Evolutionary conservation across 495 filamentous ascomycete species (phyloP), one percentile per base, ranked within the genome.

Genomic region (Daldinia childiae): DNA sequence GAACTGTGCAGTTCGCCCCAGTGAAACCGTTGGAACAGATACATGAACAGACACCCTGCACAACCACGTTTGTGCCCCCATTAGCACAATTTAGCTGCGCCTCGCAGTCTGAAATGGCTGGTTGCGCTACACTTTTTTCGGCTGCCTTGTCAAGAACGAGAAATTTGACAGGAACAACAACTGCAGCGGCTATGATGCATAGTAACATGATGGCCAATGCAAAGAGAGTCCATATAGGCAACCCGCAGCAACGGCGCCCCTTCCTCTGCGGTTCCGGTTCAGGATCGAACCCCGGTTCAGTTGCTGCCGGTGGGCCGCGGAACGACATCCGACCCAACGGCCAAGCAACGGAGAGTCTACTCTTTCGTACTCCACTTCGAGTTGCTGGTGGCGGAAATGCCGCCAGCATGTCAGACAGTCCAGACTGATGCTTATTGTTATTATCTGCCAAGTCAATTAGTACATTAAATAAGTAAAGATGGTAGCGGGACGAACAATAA

Each of bases 1-100:
- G 61, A 32, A 79, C 79, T 9, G 84, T 90, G 82, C 95, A 99
- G 29, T 86, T 85, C 4, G 82, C 80, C n/a, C 95, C 95, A 0
- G 90, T 93, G 76, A 92, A 98, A 0, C 94, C 93, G 70, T 93
- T 92, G 6, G 88, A 85, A 74, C 95, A 99, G 29, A 97, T 85
- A 76, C 95, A 99, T 9, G 90, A 89, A 80, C 95, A 98, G 38
- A 86, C 77, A 7, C 86, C 84, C 36, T 86, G 82, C 30, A 86
- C 85, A 17, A 91, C 78, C 21, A 95, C 84, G 41, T 87, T 93
- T 8, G 90, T 88, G 17, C 95, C 95, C 29, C 93, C 92, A 74
- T 98, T 97, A 55, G 87, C 80, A 78, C 95, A 98, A 1, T 84
- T 69, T 29, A 85, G 57, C 55, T 81, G 82, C 50, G 79, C 76